A percentile compares a stretch with the other conserved stretches of the same genome.
Evolutionary conservation across 2,329 filamentous ascomycete genomes (phyloP).

Genomic region (Colletotrichum gigasporum): DNA sequence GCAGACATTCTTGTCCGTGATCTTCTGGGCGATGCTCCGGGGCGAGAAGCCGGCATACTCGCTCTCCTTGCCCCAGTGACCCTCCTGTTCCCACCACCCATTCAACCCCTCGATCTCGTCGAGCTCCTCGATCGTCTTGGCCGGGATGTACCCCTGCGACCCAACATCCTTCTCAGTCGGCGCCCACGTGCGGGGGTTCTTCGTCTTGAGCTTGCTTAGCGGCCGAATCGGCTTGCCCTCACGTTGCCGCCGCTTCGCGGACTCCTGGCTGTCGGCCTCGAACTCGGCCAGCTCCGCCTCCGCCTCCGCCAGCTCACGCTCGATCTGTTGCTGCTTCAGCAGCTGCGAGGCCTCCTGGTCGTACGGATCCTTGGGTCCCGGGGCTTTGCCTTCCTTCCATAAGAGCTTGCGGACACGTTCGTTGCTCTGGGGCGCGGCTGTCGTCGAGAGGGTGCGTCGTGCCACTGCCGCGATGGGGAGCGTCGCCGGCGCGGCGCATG

Average conservation of each 20-base stretch:
- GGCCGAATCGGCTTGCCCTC: not conserved
- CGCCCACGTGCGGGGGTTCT: slow-evolving; percentile 1
- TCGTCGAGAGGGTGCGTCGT: slow-evolving; percentile 44
- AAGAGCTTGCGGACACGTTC: slow-evolving; percentile 51
- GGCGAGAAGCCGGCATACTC: slow-evolving; percentile 53
- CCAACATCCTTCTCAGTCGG: slow-evolving; percentile 12
- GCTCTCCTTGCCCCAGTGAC: slow-evolving; percentile 60
- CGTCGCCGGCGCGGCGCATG: slow-evolving; percentile 33
- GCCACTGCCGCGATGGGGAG: slow-evolving; percentile 14
- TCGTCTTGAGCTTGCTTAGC: slow-evolving; percentile 12
- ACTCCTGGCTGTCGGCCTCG: not conserved
- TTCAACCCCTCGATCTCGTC: slow-evolving; percentile 57
- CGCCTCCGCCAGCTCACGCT: slow-evolving; percentile 32
- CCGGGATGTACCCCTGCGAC: slow-evolving; percentile 56
- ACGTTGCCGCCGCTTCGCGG: not conserved
- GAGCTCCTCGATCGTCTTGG: slow-evolving; percentile 53
- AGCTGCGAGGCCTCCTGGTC: slow-evolving; percentile 43
- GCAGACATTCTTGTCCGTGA: slow-evolving; percentile 54
- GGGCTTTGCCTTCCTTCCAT: slow-evolving; percentile 48
- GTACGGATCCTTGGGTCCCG: slow-evolving; percentile 50
- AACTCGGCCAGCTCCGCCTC: slow-evolving; percentile 33
- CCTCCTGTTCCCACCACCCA: slow-evolving; percentile 63
- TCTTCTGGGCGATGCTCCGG: slow-evolving; percentile 45
- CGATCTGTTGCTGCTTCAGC: slow-evolving; percentile 42
- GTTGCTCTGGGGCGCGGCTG: slow-evolving; percentile 43